Percentiles rank a stretch among this genome's conserved stretches.
phyloP scores from a whole-genome alignment of 2,329 filamentous ascomycete genomes.

The Sporothrix inflata region DNA sequence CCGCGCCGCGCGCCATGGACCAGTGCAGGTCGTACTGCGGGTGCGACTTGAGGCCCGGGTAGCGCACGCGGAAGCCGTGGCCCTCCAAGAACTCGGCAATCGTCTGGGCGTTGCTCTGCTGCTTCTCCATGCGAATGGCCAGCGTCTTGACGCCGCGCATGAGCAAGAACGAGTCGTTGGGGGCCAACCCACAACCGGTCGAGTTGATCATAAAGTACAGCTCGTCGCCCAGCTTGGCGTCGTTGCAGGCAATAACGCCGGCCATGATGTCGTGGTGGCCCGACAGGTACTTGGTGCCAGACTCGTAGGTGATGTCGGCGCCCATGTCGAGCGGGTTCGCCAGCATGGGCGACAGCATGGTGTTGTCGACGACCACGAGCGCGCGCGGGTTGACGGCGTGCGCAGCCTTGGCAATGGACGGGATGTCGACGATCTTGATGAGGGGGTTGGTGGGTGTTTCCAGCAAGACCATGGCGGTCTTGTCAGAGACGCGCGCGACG shows the following conservation, averaged over 20 bases:
- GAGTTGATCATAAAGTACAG: constrained; percentile 98
- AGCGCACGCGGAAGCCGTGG: constrained; percentile 92
- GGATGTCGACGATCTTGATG: constrained; percentile 96
- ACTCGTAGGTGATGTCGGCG: constrained; percentile 96
- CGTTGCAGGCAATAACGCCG: constrained; percentile 90
- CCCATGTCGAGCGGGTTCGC: constrained; percentile 92
- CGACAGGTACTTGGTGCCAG: constrained; percentile 95
- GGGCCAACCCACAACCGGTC: constrained; percentile 89
- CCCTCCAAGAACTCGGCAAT: constrained; percentile 92
- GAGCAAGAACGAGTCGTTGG: constrained; percentile 94
- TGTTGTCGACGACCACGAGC: constrained; percentile 94
- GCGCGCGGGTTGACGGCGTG: constrained; percentile 79
- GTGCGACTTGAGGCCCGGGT: constrained; percentile 90
- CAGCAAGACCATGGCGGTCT: constrained; percentile 93
- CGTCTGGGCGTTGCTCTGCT: constrained; percentile 86
- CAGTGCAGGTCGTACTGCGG: constrained; percentile 96
- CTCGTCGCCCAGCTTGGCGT: constrained; percentile 77
- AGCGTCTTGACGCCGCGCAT: constrained; percentile 96
- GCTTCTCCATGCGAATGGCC: constrained; percentile 97
- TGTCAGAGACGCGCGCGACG: constrained; percentile 67
- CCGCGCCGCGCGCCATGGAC: constrained; percentile 91
- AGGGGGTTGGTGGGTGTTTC: constrained; percentile 97
- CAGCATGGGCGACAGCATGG: constrained; percentile 95
- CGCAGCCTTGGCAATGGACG: constrained; percentile 72
- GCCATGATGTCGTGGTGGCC: constrained; percentile 99